Base-by-base conservation (phyloP, 2,329 filamentous ascomycete species). In the Zasmidium angulare region DNA sequence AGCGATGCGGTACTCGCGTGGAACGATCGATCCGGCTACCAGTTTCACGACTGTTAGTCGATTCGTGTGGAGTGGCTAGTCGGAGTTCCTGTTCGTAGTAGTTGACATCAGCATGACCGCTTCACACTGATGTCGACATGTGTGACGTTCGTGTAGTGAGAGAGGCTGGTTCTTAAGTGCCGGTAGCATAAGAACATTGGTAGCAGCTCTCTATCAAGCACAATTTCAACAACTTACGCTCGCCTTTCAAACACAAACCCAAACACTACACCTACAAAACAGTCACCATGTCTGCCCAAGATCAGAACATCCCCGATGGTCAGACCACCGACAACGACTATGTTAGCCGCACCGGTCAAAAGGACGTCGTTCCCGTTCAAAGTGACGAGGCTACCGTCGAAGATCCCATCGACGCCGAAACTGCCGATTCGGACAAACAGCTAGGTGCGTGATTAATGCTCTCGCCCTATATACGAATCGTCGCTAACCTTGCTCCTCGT, bases 381-480 rank as follows among this genome's bases (percentile, higher is more conserved):
- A 76, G 71, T 21, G 81, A 83, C 59, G 72, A 78, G 3, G 75
- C 74, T n/a, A 67, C 72, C 0, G 68, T 82, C 26, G 77, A 81
- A 46, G 78, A 80, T 57, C 76, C 79, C 51, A 74, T 81, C 56
- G 61, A 81, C 55, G 59, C 72, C 21, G 71, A 66, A 10, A 76
- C 71, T 2, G 79, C 78, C 43, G 79, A 83, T 62, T 78, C 76
- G 1, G 80, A 82, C 58, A 71, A 74, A 56, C 74, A 78, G 51
- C 68, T 84, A 22, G 76, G 80, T 82, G 71, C 20, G 40, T 17
- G 26, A 9, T 26, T 22, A n/a, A n/a, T n/a, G n/a, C n/a, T n/a
- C n/a, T n/a, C n/a, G n/a, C n/a, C n/a, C n/a, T n/a, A n/a, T n/a
- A n/a, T n/a, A n/a, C n/a, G n/a, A n/a, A n/a, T n/a, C n/a, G n/a